Evolutionary conservation across 164 flowering plant genomes (phyloP).

Genomic region (Vitis rupestris): DNA sequence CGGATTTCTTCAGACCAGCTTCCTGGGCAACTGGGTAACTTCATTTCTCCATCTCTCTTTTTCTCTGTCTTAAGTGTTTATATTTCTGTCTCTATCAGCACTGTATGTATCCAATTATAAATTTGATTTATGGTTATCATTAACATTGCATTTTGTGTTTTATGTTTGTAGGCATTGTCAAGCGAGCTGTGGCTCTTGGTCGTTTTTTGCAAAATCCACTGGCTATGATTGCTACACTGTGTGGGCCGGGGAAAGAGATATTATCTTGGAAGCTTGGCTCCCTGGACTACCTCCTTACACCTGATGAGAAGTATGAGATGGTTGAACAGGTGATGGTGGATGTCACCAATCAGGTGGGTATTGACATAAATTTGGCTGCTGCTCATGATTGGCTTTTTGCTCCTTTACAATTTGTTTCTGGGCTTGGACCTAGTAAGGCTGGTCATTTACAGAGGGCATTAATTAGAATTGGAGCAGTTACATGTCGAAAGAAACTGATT

Average conservation of each 20-base stretch:
- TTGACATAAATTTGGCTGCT: conserved; percentile 84
- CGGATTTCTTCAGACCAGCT: conserved; percentile 88
- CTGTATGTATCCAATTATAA: no score
- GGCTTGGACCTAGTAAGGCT: conserved; percentile 95
- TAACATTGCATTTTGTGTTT: no score
- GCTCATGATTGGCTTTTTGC: conserved; percentile 96
- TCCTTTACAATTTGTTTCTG: conserved; percentile 86
- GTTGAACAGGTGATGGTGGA: conserved; percentile 95
- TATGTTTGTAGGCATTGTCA: conserved; percentile 66
- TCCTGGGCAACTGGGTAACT: conserved; percentile 69
- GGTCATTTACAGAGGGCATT: conserved; percentile 81
- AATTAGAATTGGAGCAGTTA: conserved; percentile 70
- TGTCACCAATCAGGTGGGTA: conserved; percentile 90
- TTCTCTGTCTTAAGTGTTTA: background rate
- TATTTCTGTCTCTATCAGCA: no score
- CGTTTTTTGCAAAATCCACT: conserved; percentile 92
- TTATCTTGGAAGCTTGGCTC: conserved; percentile 83
- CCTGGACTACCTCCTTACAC: conserved; percentile 66
- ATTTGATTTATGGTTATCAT: no score
- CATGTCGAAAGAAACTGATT: conserved; percentile 66
- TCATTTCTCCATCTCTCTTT: background rate
- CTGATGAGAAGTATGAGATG: conserved; percentile 92
- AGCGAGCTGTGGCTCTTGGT: conserved; percentile 97
- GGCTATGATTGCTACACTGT: conserved; percentile 89
- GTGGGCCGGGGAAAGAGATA: conserved; percentile 91